Evolutionary conservation across 2,329 filamentous ascomycete genomes (phyloP).

Genomic region (Penicillium digitatum): DNA sequence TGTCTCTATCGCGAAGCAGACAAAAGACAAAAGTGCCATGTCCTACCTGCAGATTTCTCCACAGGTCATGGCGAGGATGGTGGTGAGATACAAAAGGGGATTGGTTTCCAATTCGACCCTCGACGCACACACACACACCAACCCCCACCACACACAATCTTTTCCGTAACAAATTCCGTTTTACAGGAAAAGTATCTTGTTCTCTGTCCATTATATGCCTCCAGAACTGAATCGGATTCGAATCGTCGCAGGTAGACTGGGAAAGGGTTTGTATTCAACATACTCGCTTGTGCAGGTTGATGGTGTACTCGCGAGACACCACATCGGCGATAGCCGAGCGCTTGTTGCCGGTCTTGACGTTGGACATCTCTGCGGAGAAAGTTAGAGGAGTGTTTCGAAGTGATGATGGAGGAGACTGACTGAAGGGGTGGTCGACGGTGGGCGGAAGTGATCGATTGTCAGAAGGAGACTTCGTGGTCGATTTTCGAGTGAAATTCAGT

Average conservation of each 20-base stretch:
- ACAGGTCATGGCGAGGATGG: conserved; percentile 8
- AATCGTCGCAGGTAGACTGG: conserved; percentile 21
- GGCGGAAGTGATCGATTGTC: conserved; percentile 37
- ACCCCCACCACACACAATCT: conserved; percentile 16
- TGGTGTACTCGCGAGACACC: conserved; percentile 99
- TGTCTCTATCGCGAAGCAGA: conserved; percentile 5
- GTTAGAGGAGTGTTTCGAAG: conserved; percentile 8
- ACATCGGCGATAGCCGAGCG: conserved; percentile 98
- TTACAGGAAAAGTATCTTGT: conserved; percentile 22
- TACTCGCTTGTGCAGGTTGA: conserved; percentile 99
- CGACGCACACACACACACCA: not conserved
- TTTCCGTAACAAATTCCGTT: conserved; percentile 19
- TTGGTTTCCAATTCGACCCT: conserved; percentile 4
- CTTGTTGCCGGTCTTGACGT: conserved; percentile 65
- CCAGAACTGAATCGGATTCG: conserved; percentile 23
- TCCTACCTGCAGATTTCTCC: conserved; percentile 11
- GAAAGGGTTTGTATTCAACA: conserved; percentile 46
- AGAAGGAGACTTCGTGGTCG: conserved; percentile 24
- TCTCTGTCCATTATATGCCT: conserved; percentile 35
- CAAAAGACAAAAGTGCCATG: conserved; percentile 6
- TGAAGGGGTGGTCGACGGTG: conserved; percentile 39
- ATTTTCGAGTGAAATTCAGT: conserved; percentile 35
- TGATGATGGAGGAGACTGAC: conserved; percentile 26
- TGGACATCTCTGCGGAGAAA: conserved; percentile 59
- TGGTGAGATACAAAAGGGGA: conserved; percentile 6